Conservation (phyloP, 2,329 filamentous ascomycete species). For the Fusarium tanahbumbuense region DNA sequence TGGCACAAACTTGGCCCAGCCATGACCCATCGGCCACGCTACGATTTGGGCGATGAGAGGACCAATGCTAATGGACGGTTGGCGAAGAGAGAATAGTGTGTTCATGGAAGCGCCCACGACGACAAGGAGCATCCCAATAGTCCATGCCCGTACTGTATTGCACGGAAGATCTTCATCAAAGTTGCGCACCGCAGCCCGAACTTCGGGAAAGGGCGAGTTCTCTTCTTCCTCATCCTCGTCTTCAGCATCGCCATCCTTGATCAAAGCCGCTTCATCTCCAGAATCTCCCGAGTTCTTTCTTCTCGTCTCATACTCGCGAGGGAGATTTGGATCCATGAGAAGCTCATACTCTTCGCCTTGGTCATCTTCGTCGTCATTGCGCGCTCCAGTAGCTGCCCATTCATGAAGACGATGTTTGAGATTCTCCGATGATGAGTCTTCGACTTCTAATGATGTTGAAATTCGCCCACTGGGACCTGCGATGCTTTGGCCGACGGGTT, state of each 20-base stretch:
- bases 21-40: constrained; percentile 71
- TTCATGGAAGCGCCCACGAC: constrained; percentile 70
- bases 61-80: constrained; percentile 70
- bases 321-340: constrained; percentile 65
- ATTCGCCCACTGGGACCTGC: constrained; percentile 42
- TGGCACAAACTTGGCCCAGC: constrained; percentile 69
- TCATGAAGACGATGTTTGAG: constrained; percentile 53
- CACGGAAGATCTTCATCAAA: constrained; percentile 73
- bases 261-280: constrained; percentile 42
- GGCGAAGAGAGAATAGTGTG: constrained; percentile 71
- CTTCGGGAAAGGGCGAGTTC: constrained; percentile 73
- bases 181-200: constrained; percentile 72
- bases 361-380: constrained; percentile 58
- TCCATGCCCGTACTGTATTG: constrained; percentile 74
- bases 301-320: constrained; percentile 57
- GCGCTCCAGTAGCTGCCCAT: constrained; percentile 55
- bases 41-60: constrained; percentile 72
- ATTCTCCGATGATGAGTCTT: constrained; percentile 40
- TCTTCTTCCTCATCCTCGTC: constrained; percentile 53
- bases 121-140: constrained; percentile 68
- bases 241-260: constrained; percentile 47
- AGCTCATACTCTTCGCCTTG: constrained; percentile 65
- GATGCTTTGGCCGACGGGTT: constrained; percentile 42
- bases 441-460: constrained; percentile 46
- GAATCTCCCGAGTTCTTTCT: constrained; percentile 31